Conservation (phyloP, 192 early-diverging fungal species). For the Linnemannia hyalina region DNA sequence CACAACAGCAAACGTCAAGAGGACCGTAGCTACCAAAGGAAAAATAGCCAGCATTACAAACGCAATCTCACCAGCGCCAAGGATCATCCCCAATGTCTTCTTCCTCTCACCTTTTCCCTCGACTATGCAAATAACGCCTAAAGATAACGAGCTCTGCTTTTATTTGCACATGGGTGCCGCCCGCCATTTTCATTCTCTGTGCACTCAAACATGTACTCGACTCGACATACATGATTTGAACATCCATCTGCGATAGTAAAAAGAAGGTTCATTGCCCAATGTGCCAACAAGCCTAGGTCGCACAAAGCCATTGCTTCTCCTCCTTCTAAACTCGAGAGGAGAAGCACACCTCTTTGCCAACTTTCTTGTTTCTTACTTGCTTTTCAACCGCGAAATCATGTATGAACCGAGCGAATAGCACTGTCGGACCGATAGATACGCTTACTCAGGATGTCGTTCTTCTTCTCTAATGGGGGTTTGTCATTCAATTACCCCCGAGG, state of each 20-base stretch:
- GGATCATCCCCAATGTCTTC: neutral
- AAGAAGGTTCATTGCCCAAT: conserved; percentile 11
- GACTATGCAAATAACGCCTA: neutral
- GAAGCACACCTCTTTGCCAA: neutral
- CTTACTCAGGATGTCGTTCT: neutral
- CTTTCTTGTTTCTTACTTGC: neutral
- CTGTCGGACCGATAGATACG: conserved; percentile 23
- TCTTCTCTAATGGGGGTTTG: neutral
- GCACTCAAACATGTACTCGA: neutral
- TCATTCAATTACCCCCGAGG: too few species aligned
- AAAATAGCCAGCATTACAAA: too few species aligned
- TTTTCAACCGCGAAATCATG: neutral
- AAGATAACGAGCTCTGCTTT: neutral
- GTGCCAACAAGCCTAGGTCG: neutral
- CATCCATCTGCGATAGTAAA: neutral
- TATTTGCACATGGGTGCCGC: neutral
- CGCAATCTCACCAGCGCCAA: too few species aligned
- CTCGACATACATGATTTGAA: too few species aligned
- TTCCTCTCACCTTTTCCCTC: neutral
- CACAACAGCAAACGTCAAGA: too few species aligned
- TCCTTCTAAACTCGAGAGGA: neutral
- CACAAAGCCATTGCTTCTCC: neutral
- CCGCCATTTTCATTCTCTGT: neutral
- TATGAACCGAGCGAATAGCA: neutral
- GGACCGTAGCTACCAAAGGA: too few species aligned